Percentiles rank a stretch among this genome's conserved stretches.
These are phyloP conservation scores for Kodamaea arcana DNA, from an alignment of 1,139 yeast genomes.

Conservation along the genomic window DNA sequence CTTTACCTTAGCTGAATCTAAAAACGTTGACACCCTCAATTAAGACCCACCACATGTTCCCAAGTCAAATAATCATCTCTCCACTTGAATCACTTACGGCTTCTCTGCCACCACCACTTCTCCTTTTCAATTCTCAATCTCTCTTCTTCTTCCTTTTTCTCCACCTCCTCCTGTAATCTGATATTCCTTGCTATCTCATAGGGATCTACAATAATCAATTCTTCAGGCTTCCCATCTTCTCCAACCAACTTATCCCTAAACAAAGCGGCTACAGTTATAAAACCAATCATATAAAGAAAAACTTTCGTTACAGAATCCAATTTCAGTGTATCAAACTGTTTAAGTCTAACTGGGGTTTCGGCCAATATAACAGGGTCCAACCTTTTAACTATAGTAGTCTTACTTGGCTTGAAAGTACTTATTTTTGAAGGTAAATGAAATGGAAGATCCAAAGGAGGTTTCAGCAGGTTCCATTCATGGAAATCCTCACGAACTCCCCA, in stretches of 20 bases:
- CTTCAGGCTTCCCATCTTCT: conserved; percentile 45
- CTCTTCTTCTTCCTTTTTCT: conserved; percentile 3
- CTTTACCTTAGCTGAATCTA: no score
- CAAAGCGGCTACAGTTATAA: conserved; percentile 41
- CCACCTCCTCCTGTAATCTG: conserved; percentile 16
- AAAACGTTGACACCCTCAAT: no score
- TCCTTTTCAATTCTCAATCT: conserved; percentile 12
- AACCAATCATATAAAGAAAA: conserved; percentile 44
- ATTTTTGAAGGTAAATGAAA: conserved; percentile 41
- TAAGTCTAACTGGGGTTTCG: conserved; percentile 42
- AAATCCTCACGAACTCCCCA: conserved; percentile 64
- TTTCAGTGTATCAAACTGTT: conserved; percentile 47
- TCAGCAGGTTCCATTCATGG: conserved; percentile 36
- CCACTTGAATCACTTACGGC: no score
- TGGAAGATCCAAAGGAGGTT: conserved; percentile 53
- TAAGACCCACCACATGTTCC: no score
- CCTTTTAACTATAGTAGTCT: conserved; percentile 23
- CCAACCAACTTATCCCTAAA: conserved; percentile 50
- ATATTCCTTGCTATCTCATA: conserved; percentile 29
- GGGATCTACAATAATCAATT: conserved; percentile 34
- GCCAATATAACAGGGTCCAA: conserved; percentile 44
- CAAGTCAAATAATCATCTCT: no score
- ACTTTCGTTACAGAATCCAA: conserved; percentile 55
- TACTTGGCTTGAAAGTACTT: conserved; percentile 19
- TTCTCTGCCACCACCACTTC: conserved; percentile 44